Base-by-base conservation (phyloP, 2,329 filamentous ascomycete genomes). In the Hypoxylon sp. region DNA sequence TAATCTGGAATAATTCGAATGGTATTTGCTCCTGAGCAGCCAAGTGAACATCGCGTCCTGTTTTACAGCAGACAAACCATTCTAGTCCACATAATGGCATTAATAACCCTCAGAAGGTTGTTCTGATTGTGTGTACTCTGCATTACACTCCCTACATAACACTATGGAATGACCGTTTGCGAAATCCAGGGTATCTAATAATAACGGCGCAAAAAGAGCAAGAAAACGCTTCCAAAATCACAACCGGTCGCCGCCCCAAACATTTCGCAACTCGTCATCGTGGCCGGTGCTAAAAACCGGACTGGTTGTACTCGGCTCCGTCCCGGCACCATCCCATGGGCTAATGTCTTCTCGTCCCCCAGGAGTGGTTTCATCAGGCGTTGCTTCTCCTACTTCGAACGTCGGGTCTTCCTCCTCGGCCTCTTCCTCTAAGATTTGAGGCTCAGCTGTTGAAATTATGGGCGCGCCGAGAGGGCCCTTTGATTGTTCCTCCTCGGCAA, bases 401-500 rank as follows among this genome's bases (percentile, higher is more conserved):
- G 69, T 69, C 2, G 70, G 42, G 9, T 74, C 73, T 22, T 76
- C 75, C 58, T 76, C 74, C 44, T 77, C 75, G 20, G 75, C 75
- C 52, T 77, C 76, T 67, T 76, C 72, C 56, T 70, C 62, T 24
- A 77, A 60, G 20, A 77, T 75, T 22, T 76, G 75, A 45, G 76
- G 75, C 5, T 77, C 76, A 4, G 68, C 70, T 3, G 75, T 77
- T 14, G 65, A 71, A 30, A 77, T 65, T 5, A 75, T 56, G 4
- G 76, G 76, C 22, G 74, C 74, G 2, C 76, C 76, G 4, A 77
- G 71, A 0, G 76, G 76, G 1, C 76, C 76, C 33, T 74, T 64
- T 16, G 73, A 71, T 46, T 77, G 73, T 18, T 69, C 60, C 36
- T 74, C 69, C 58, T 77, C 69, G 7, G 75, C 68, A 14, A 71